Evolutionary conservation across 2,329 filamentous ascomycete species (phyloP).

Genomic region (Alternaria incomplexa): DNA sequence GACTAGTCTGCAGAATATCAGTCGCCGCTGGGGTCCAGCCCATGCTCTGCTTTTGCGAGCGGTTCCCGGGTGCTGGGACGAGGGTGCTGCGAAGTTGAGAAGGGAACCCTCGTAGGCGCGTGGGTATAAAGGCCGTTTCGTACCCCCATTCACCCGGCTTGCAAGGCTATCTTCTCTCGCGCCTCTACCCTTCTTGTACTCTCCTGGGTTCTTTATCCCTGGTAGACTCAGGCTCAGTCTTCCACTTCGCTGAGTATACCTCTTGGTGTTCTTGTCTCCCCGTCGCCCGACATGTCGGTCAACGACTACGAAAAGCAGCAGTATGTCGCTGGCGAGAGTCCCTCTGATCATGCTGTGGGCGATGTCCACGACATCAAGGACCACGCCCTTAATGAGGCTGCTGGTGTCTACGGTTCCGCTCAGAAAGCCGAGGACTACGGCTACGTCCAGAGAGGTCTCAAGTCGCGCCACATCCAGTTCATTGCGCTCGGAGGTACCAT

Average conservation of each 20-base stretch:
- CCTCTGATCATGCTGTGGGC: constrained; percentile 29
- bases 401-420: constrained; percentile 60
- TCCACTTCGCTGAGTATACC: background rate
- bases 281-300: constrained; percentile 23
- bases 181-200: constrained; percentile 20
- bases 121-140: constrained; percentile 36
- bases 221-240: constrained; percentile 3
- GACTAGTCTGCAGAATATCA: constrained; percentile 17
- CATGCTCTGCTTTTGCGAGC: background rate
- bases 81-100: constrained; percentile 15
- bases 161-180: constrained; percentile 22
- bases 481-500: constrained; percentile 67
- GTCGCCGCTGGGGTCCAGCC: constrained; percentile 20
- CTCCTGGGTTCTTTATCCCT: constrained; percentile 6
- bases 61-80: background rate
- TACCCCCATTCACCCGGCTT: constrained; percentile 19
- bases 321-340: constrained; percentile 23
- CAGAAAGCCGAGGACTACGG: constrained; percentile 47
- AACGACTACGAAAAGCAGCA: constrained; percentile 35
- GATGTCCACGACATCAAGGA: constrained; percentile 34
- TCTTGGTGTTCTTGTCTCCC: background rate
- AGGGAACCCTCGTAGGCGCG: constrained; percentile 16
- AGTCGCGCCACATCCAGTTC: constrained; percentile 64
- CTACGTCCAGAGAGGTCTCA: constrained; percentile 42
- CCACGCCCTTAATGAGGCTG: constrained; percentile 53